Conservation (phyloP, 805 yeast genomes). For the Metschnikowia cerradonensis region DNA sequence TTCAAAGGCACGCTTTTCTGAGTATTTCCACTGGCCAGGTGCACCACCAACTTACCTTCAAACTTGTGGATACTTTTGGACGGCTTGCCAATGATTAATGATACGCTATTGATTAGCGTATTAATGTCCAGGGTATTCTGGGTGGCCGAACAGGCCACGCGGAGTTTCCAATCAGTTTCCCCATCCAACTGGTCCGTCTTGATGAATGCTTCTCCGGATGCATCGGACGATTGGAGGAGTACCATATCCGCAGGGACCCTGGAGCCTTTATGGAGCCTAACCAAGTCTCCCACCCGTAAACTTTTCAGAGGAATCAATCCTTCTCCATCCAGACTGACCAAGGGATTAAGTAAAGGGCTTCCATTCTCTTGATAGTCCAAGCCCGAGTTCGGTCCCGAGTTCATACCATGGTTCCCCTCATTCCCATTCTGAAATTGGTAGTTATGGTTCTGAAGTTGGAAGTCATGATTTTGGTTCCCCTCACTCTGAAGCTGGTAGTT, state of each 20-base stretch:
- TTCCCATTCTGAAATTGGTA: too few species aligned
- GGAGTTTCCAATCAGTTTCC: slow-evolving; percentile 97
- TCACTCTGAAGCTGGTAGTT: too few species aligned
- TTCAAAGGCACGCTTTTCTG: slow-evolving; percentile 56
- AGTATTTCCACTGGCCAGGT: slow-evolving; percentile 25
- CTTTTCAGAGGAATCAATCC: slow-evolving; percentile 46
- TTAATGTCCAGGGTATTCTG: slow-evolving; percentile 50
- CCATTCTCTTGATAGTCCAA: too few species aligned
- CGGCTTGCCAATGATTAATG: slow-evolving; percentile 74
- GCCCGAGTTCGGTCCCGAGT: too few species aligned
- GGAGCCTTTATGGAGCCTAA: slow-evolving; percentile 70
- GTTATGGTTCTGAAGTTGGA: too few species aligned
- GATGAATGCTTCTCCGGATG: slow-evolving; percentile 78
- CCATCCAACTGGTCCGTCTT: slow-evolving; percentile 98
- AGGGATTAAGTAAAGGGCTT: too few species aligned
- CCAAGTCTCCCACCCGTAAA: slow-evolving; percentile 82
- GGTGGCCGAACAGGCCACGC: slow-evolving; percentile 72
- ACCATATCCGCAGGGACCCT: slow-evolving; percentile 94
- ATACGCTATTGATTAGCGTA: slow-evolving; percentile 47
- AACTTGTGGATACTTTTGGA: slow-evolving; percentile 79
- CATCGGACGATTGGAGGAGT: slow-evolving; percentile 67
- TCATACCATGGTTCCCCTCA: too few species aligned
- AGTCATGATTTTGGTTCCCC: too few species aligned
- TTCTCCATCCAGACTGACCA: too few species aligned
- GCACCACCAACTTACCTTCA: slow-evolving; percentile 65